A percentile compares a stretch with the other conserved stretches of the same genome.
Conservation (phyloP, 805 yeast species). For the Priceomyces haplophilus region DNA sequence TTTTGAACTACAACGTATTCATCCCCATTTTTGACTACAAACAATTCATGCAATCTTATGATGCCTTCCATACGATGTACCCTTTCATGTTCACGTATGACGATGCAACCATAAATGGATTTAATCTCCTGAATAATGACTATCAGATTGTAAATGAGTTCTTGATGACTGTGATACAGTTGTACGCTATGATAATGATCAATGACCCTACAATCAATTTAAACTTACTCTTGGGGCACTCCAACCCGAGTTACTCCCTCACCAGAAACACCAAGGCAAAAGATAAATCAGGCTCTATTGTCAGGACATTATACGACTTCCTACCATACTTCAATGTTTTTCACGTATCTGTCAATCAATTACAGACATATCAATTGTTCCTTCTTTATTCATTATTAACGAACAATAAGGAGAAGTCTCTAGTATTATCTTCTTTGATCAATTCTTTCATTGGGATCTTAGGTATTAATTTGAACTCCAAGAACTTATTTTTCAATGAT, state of each 20-base stretch:
- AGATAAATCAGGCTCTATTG: conserved; percentile 27
- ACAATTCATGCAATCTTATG: conserved; percentile 50
- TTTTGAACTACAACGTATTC: conserved; percentile 50
- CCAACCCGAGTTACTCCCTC: conserved; percentile 28
- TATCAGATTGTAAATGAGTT: conserved; percentile 41
- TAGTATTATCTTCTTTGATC: conserved; percentile 35
- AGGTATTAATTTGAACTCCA: conserved; percentile 41
- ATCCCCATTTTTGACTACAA: conserved; percentile 55
- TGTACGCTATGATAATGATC: conserved; percentile 52
- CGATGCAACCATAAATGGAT: conserved; percentile 45
- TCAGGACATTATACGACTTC: conserved; percentile 42
- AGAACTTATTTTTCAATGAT: conserved; percentile 45
- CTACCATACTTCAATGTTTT: conserved; percentile 48
- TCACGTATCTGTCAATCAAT: conserved; percentile 44
- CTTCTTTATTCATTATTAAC: conserved; percentile 46
- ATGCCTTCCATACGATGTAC: conserved; percentile 46
- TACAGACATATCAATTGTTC: conserved; percentile 49
- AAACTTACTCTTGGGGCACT: conserved; percentile 38
- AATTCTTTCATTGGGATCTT: conserved; percentile 43
- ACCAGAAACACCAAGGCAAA: conserved; percentile 18
- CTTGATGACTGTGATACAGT: conserved; percentile 44
- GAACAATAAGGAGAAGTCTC: conserved; percentile 40
- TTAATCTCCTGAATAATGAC: conserved; percentile 46
- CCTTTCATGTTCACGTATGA: conserved; percentile 47
- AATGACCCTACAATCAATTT: conserved; percentile 46